These are phyloP conservation scores for Ogataea nitratoaversa DNA, from an alignment of 805 yeast genomes.

Conservation along the genomic window DNA sequence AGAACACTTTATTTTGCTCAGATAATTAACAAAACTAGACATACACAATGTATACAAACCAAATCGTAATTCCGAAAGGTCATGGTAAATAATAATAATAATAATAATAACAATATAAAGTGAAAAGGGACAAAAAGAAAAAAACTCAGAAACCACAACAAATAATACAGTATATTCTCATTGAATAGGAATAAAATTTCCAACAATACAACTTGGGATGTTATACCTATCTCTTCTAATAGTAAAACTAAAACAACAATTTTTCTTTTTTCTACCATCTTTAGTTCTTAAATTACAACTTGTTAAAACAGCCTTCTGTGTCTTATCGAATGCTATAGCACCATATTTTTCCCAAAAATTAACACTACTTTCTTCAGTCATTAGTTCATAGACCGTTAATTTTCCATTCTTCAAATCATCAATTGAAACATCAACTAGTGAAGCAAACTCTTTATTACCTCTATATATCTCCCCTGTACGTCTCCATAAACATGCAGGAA, in stretches of 20 bases:
- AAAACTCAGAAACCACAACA: neutral
- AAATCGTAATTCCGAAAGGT: too few relatives aligned
- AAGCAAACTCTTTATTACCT: slow-evolving; percentile 95
- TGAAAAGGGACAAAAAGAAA: neutral
- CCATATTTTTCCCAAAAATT: slow-evolving; percentile 98
- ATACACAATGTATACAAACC: too few relatives aligned
- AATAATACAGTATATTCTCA: slow-evolving; percentile 5
- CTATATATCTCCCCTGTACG: slow-evolving; percentile 94
- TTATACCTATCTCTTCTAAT: slow-evolving; percentile 89
- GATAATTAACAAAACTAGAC: too few relatives aligned
- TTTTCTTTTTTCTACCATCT: slow-evolving; percentile 73
- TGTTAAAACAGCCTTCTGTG: slow-evolving; percentile 91
- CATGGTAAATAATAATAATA: too few relatives aligned
- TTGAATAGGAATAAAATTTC: slow-evolving; percentile 83
- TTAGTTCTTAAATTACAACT: slow-evolving; percentile 82
- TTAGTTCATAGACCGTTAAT: slow-evolving; percentile 84
- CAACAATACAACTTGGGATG: slow-evolving; percentile 94
- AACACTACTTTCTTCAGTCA: slow-evolving; percentile 95
- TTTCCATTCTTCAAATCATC: slow-evolving; percentile 92
- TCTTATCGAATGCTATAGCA: slow-evolving; percentile 91
- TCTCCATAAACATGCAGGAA: slow-evolving; percentile 96
- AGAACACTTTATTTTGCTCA: too few relatives aligned
- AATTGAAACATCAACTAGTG: slow-evolving; percentile 80
- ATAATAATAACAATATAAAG: too few relatives aligned
- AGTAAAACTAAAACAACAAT: slow-evolving; percentile 93